phyloP scores from a whole-genome alignment of 345 rosid genomes.

The Nasturtium officinale region DNA sequence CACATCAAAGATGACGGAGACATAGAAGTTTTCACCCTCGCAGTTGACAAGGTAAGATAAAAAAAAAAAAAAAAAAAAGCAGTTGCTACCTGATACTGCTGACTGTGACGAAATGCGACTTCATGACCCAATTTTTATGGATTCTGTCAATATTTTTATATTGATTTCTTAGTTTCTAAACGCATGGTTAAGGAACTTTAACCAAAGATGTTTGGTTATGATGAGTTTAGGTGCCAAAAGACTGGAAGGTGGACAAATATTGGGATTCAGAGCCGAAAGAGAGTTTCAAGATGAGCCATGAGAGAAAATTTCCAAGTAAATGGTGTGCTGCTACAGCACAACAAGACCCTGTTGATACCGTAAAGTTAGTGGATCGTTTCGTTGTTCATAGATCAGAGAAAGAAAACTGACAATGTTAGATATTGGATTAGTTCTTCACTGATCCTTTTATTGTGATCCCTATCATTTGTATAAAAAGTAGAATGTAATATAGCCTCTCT shows the following conservation, averaged over 20 bases:
- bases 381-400: slow-evolving; percentile 52
- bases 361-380: slow-evolving; percentile 76
- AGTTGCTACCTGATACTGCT: slow-evolving; percentile 2
- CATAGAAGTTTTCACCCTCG: slow-evolving; percentile 93
- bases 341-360: slow-evolving; percentile 75
- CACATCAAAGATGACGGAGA: slow-evolving; percentile 71
- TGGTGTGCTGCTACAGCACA: slow-evolving; percentile 65
- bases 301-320: slow-evolving; percentile 69
- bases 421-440: slow-evolving; percentile 43
- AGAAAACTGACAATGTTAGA: slow-evolving; percentile 43
- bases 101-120: neutral
- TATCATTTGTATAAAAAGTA: slow-evolving; percentile 36
- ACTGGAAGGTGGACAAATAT: slow-evolving; percentile 78
- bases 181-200: slow-evolving; percentile 2
- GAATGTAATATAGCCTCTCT: slow-evolving; percentile 30
- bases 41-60: slow-evolving; percentile 81
- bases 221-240: slow-evolving; percentile 77
- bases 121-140: slow-evolving; percentile 1
- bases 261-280: slow-evolving; percentile 73
- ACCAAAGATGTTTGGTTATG: slow-evolving; percentile 2
- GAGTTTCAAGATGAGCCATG: slow-evolving; percentile 55
- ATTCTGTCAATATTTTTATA: neutral
- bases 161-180: slow-evolving; percentile 10
- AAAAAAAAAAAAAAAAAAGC: neutral
- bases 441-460: slow-evolving; percentile 37